Conservation (phyloP, 2,329 filamentous ascomycete species). For the Pestalotiopsis sp. region DNA sequence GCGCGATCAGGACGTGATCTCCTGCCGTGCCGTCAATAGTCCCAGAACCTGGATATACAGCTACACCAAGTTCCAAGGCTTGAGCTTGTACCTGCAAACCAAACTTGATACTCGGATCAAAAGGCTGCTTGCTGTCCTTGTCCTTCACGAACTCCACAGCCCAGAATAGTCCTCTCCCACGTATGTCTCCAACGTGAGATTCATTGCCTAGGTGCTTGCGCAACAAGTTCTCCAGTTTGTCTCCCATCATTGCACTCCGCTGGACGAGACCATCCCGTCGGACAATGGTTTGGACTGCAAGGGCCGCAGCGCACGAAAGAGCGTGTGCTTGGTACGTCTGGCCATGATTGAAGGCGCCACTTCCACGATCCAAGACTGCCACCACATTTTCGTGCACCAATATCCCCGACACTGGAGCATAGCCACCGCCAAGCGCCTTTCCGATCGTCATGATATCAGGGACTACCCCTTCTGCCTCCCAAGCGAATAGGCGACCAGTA, state of each 20-base stretch:
- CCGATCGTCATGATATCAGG: slow-evolving; percentile 66
- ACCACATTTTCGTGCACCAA: slow-evolving; percentile 54
- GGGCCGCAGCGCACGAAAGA: slow-evolving; percentile 40
- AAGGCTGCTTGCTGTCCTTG: neutral
- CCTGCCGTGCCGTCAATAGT: neutral
- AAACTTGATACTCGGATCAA: neutral
- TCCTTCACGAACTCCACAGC: slow-evolving; percentile 39
- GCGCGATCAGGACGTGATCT: neutral
- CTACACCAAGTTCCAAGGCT: neutral
- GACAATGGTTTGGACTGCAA: slow-evolving; percentile 43
- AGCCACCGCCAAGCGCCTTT: slow-evolving; percentile 65
- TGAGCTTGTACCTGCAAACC: neutral
- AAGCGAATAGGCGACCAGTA: slow-evolving; percentile 54
- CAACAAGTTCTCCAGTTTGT: slow-evolving; percentile 32
- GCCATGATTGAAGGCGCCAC: slow-evolving; percentile 55
- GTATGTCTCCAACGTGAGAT: slow-evolving; percentile 25
- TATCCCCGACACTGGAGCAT: slow-evolving; percentile 61
- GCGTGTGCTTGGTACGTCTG: slow-evolving; percentile 56
- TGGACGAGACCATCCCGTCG: slow-evolving; percentile 34
- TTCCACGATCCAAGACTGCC: slow-evolving; percentile 45
- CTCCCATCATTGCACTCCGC: slow-evolving; percentile 36
- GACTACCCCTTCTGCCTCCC: slow-evolving; percentile 50
- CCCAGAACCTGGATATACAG: neutral
- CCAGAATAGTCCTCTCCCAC: slow-evolving; percentile 48
- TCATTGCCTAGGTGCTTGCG: slow-evolving; percentile 19